A percentile compares a stretch with the other conserved stretches of the same genome.
Evolutionary conservation across 2,329 filamentous ascomycete genomes (phyloP).

Genomic region (Helotiales sp.): DNA sequence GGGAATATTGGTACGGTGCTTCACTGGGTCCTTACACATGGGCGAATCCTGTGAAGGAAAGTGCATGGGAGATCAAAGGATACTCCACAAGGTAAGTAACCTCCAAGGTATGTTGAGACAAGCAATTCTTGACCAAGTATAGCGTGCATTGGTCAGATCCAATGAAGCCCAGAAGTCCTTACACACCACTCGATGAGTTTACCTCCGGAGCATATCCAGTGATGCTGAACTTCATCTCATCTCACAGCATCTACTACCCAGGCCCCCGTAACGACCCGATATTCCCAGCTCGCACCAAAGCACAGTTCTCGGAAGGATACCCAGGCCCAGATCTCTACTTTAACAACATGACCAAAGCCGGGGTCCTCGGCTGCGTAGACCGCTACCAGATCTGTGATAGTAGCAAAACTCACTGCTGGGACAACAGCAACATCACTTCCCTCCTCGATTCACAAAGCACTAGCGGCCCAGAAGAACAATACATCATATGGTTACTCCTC

Average conservation of each 20-base stretch:
- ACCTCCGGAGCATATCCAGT: not conserved
- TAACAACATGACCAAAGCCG: not conserved
- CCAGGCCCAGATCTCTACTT: not conserved
- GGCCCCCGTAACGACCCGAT: not conserved
- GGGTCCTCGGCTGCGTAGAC: slow-evolving; percentile 3
- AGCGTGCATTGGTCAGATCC: slow-evolving; percentile 5
- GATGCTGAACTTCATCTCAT: not conserved
- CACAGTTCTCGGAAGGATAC: not conserved
- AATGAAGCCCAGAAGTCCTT: not conserved
- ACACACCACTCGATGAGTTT: not conserved
- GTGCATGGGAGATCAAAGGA: slow-evolving; percentile 6
- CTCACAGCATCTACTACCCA: not conserved
- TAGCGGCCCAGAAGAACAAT: not conserved
- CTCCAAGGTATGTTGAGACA: not conserved
- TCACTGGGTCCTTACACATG: not conserved
- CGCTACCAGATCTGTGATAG: not conserved
- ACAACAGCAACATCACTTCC: slow-evolving; percentile 5
- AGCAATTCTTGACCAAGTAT: not conserved
- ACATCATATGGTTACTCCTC: not conserved
- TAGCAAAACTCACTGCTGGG: not conserved
- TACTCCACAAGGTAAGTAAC: slow-evolving; percentile 3
- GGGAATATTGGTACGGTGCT: slow-evolving; percentile 4
- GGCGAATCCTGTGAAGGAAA: slow-evolving; percentile 2
- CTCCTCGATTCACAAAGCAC: not conserved
- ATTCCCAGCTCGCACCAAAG: not conserved